A percentile compares a stretch with the other conserved stretches of the same genome.
Conservation (phyloP, 768 basidiomycete genomes). For the Calvatia gigantea region DNA sequence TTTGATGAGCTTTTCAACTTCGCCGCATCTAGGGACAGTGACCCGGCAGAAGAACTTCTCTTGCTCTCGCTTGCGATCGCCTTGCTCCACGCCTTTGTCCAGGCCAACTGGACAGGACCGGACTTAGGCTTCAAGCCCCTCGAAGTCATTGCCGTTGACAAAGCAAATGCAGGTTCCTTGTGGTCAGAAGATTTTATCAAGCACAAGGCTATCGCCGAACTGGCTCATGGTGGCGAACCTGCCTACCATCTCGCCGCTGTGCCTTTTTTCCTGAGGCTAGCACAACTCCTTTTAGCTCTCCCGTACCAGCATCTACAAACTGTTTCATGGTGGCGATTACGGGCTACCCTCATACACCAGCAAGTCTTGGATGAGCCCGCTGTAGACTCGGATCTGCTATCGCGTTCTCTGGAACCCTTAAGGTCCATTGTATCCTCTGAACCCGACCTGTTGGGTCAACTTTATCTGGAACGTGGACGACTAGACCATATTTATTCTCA, state of each 20-base stretch:
- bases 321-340: slow-evolving; percentile 80
- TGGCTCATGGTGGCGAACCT: slow-evolving; percentile 88
- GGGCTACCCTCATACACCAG: slow-evolving; percentile 68
- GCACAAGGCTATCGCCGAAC: slow-evolving; percentile 62
- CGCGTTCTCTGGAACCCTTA: slow-evolving; percentile 40
- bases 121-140: slow-evolving; percentile 58
- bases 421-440: slow-evolving; percentile 38
- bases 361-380: slow-evolving; percentile 84
- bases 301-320: slow-evolving; percentile 49
- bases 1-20: slow-evolving; percentile 36
- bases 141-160: slow-evolving; percentile 31
- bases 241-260: slow-evolving; percentile 84
- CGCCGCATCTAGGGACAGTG: slow-evolving; percentile 16
- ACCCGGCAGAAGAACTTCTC: slow-evolving; percentile 47
- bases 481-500: slow-evolving; percentile 72
- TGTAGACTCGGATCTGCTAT: slow-evolving; percentile 41
- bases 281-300: slow-evolving; percentile 62
- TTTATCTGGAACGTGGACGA: slow-evolving; percentile 75
- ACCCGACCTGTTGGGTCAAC: slow-evolving; percentile 62
- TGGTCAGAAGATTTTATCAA: slow-evolving; percentile 53
- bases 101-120: slow-evolving; percentile 96
- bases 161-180: slow-evolving; percentile 20
- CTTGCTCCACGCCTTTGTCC: slow-evolving; percentile 85
- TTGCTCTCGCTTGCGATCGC: slow-evolving; percentile 70
- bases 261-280: slow-evolving; percentile 70